Conservation (phyloP, 2,329 filamentous ascomycete genomes). For the Knufia fluminis region DNA sequence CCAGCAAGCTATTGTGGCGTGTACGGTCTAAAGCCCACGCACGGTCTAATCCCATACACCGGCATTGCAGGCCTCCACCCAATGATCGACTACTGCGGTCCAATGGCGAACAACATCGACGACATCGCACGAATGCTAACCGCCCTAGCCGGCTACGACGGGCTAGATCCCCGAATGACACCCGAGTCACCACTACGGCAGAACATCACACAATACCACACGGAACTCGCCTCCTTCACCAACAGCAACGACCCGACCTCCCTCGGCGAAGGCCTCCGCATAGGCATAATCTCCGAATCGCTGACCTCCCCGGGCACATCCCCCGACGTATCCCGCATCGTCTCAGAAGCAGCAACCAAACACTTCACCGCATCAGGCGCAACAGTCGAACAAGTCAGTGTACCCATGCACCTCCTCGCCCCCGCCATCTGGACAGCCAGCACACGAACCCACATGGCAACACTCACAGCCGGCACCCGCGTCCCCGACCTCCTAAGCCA, state of each 20-base stretch:
- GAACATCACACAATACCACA: slow-evolving; percentile 28
- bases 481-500: slow-evolving; percentile 28
- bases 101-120: slow-evolving; percentile 35
- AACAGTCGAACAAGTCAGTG: slow-evolving; percentile 35
- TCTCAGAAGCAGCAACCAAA: slow-evolving; percentile 30
- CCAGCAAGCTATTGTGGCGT: slow-evolving; percentile 34
- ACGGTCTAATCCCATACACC: slow-evolving; percentile 43
- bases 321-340: slow-evolving; percentile 29
- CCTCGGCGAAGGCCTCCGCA: slow-evolving; percentile 33
- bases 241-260: slow-evolving; percentile 7
- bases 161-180: slow-evolving; percentile 38
- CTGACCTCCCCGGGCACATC: slow-evolving; percentile 33
- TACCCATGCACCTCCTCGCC: slow-evolving; percentile 40
- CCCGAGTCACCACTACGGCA: slow-evolving; percentile 31
- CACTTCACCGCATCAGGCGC: slow-evolving; percentile 36
- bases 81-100: slow-evolving; percentile 38
- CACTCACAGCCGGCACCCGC: slow-evolving; percentile 26
- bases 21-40: slow-evolving; percentile 41
- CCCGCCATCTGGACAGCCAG: slow-evolving; percentile 42
- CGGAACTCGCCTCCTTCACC: slow-evolving; percentile 19
- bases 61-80: slow-evolving; percentile 36
- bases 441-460: slow-evolving; percentile 28
- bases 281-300: slow-evolving; percentile 40
- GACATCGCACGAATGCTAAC: slow-evolving; percentile 38
- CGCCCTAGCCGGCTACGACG: slow-evolving; percentile 41